Conservation (phyloP, 306 rosid species). For the Pyrus pyrifolia region DNA sequence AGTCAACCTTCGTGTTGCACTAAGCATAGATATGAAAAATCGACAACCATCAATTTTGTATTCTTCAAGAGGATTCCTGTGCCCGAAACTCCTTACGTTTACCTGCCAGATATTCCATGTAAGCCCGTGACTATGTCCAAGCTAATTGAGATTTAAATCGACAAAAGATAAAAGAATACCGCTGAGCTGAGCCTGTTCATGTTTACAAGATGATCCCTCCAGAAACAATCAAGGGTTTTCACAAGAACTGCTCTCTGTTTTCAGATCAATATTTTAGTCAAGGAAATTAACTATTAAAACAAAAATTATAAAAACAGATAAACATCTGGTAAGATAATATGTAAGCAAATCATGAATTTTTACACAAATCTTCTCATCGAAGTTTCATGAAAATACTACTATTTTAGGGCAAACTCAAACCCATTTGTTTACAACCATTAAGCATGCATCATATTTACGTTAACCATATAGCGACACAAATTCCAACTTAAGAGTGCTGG, state of each 20-base stretch:
- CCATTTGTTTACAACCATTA: neutral
- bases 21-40: slow-evolving; percentile 94
- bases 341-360: neutral
- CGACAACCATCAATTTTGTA: slow-evolving; percentile 96
- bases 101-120: slow-evolving; percentile 52
- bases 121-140: slow-evolving; percentile 20
- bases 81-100: slow-evolving; percentile 92
- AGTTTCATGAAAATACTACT: neutral
- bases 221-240: slow-evolving; percentile 87
- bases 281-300: neutral
- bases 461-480: neutral
- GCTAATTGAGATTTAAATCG: slow-evolving; percentile 12
- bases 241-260: slow-evolving; percentile 90
- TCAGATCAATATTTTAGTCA: neutral
- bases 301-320: neutral
- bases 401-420: neutral
- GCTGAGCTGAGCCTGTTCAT: slow-evolving; percentile 95
- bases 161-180: slow-evolving; percentile 37
- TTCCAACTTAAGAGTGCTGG: neutral
- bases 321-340: neutral
- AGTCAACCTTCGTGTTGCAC: slow-evolving; percentile 87
- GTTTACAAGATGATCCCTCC: slow-evolving; percentile 98
- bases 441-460: neutral
- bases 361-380: neutral
- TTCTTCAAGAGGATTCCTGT: slow-evolving; percentile 95